Percentiles rank a stretch among this genome's conserved stretches.
These are phyloP conservation scores for Mycocentrospora acerina DNA, from an alignment of 2,329 filamentous ascomycete genomes.

Conservation along the genomic window DNA sequence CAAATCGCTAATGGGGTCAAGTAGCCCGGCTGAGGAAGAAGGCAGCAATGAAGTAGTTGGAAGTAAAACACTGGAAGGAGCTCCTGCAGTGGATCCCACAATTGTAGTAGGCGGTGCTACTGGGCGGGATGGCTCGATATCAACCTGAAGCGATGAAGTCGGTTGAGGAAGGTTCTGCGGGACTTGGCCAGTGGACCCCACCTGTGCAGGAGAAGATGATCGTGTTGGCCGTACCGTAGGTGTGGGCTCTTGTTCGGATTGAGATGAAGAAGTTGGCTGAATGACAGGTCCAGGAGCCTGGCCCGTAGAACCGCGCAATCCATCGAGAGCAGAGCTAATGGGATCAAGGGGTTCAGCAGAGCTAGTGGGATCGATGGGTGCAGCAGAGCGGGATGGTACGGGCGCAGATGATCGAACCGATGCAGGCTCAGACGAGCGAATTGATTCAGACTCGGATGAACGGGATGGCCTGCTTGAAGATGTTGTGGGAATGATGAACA, in stretches of 20 bases:
- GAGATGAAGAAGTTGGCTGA: conserved; percentile 8
- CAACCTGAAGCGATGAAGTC: neutral
- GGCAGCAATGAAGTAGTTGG: conserved; percentile 13
- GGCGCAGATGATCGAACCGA: no score
- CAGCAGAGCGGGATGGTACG: no score
- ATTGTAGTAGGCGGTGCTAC: conserved; percentile 1
- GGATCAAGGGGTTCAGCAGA: neutral
- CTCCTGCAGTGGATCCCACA: conserved; percentile 14
- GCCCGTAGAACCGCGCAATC: conserved; percentile 6
- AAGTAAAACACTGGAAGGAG: conserved; percentile 9
- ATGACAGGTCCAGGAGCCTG: conserved; percentile 6
- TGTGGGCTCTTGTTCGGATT: neutral
- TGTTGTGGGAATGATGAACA: no score
- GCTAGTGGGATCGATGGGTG: no score
- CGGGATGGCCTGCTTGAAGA: no score
- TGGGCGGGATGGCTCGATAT: neutral
- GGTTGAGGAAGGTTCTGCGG: conserved; percentile 8
- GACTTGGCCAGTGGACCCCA: conserved; percentile 13
- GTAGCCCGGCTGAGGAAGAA: neutral
- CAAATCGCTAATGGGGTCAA: conserved; percentile 1
- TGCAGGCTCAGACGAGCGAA: no score
- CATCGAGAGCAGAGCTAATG: conserved; percentile 1
- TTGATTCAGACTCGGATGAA: no score
- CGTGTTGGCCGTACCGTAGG: neutral
- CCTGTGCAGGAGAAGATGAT: neutral